phyloP scores from a whole-genome alignment of 192 early-diverging fungal genomes.

The Coemansia reversa region DNA sequence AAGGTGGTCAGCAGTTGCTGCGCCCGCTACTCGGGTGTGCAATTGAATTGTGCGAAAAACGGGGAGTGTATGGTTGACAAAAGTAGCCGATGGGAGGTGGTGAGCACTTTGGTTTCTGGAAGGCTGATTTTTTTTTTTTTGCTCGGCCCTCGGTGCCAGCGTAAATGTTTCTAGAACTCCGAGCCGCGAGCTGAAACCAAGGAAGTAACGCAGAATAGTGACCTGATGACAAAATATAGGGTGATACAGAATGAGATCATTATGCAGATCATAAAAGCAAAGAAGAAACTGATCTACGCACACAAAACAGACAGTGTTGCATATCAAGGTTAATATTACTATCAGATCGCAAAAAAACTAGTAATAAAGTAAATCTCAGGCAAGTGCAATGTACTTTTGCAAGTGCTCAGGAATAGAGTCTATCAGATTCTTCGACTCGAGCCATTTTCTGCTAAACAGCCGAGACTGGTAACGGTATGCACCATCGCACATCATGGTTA shows the following conservation, averaged over 20 bases:
- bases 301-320: neutral
- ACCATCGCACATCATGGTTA: conserved; percentile 88
- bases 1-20: neutral
- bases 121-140: neutral
- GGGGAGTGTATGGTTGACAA: no score
- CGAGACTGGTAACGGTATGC: conserved; percentile 83
- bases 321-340: neutral
- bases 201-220: no score
- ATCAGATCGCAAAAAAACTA: neutral
- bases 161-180: neutral
- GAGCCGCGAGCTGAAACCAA: neutral
- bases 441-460: conserved; percentile 80
- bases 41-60: neutral
- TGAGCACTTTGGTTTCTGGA: neutral
- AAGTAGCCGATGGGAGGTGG: no score
- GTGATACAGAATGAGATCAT: neutral
- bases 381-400: conserved; percentile 80
- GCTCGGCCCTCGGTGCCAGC: neutral
- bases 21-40: neutral
- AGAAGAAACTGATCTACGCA: neutral
- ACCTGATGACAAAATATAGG: no score
- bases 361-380: conserved; percentile 15
- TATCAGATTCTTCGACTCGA: conserved; percentile 79
- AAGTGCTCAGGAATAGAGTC: conserved; percentile 80
- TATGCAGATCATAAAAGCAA: neutral